These are phyloP conservation scores for Logfia minima DNA, from an alignment of 129 eudicot genomes.

Conservation along the genomic window DNA sequence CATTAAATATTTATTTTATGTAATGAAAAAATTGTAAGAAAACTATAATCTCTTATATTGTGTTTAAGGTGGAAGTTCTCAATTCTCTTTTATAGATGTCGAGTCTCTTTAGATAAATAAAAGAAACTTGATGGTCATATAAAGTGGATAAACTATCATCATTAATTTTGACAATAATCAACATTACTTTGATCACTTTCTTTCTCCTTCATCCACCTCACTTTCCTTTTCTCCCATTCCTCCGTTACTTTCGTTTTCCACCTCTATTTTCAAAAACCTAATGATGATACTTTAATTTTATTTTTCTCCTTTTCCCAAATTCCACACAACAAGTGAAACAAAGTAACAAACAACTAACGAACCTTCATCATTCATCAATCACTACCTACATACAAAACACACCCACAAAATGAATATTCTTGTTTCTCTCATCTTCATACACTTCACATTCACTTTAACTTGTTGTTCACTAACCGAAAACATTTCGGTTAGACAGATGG, in stretches of 20 bases:
- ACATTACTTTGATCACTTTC: slow-evolving; percentile 31
- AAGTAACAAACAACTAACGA: slow-evolving; percentile 13
- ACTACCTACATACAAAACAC: slow-evolving; percentile 11
- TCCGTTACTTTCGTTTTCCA: slow-evolving; percentile 34
- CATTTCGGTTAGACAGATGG: slow-evolving; percentile 36
- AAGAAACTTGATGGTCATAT: neutral
- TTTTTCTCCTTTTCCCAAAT: neutral
- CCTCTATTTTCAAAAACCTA: slow-evolving; percentile 33
- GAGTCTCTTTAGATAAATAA: too few species aligned
- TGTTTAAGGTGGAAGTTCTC: too few species aligned
- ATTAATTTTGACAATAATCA: slow-evolving; percentile 14
- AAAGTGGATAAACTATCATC: slow-evolving; percentile 30
- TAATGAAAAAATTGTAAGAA: too few species aligned
- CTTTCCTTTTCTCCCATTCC: slow-evolving; percentile 25
- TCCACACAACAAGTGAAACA: slow-evolving; percentile 18
- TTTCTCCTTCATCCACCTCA: slow-evolving; percentile 43
- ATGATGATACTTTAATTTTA: slow-evolving; percentile 22
- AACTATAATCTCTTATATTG: too few species aligned
- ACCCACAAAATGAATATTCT: slow-evolving; percentile 15
- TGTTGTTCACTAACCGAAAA: neutral
- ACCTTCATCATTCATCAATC: slow-evolving; percentile 28
- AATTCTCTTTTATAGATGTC: too few species aligned
- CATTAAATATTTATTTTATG: too few species aligned
- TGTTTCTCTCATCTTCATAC: slow-evolving; percentile 28
- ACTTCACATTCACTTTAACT: neutral